phyloP scores from a whole-genome alignment of 73 alveolate genomes.

The Tetrahymena borealis region DNA sequence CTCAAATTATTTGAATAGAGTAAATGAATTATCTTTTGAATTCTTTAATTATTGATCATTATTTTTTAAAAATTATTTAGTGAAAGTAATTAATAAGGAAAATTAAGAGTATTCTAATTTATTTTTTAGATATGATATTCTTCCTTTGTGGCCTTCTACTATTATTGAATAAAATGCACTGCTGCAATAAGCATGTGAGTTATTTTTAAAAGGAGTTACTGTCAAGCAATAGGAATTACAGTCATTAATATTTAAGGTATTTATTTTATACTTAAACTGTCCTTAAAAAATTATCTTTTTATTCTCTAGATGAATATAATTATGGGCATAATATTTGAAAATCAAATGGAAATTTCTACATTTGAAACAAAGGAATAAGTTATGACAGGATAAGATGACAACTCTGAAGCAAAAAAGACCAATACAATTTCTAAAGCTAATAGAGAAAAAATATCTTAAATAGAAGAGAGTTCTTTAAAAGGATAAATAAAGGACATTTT shows the following conservation, averaged over 20 bases:
- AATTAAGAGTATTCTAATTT: background rate
- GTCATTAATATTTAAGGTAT: background rate
- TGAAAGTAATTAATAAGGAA: background rate
- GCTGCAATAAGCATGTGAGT: background rate
- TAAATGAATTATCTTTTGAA: background rate
- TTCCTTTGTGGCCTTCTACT: background rate
- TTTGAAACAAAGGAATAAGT: background rate
- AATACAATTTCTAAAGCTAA: background rate
- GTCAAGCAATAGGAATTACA: background rate
- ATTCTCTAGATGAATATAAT: background rate
- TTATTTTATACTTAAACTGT: background rate
- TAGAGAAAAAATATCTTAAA: background rate
- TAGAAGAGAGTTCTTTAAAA: background rate
- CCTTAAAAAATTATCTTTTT: background rate
- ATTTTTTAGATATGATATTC: background rate
- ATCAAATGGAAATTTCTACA: background rate
- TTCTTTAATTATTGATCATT: background rate
- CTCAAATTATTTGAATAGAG: background rate
- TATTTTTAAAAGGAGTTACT: background rate
- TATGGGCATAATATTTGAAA: background rate
- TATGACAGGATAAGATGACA: background rate
- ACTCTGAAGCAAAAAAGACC: background rate
- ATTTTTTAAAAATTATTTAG: background rate
- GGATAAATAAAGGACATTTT: background rate
- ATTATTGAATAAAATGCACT: background rate